A percentile compares a stretch with the other conserved stretches of the same genome.
Conservation (phyloP, 192 early-diverging fungal genomes). For the Neocallimastix lanati region DNA sequence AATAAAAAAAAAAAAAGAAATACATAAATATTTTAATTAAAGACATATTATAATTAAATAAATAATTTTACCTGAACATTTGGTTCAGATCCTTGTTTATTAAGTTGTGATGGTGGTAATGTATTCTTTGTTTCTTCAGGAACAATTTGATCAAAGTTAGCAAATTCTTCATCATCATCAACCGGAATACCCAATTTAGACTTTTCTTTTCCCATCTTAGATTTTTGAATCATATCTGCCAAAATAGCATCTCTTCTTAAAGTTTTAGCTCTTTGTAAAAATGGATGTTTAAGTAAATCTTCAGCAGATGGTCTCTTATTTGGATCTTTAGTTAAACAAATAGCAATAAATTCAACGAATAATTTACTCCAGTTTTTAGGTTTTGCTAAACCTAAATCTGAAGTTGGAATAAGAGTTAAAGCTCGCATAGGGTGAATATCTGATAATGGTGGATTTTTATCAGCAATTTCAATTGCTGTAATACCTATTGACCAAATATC, state of each 20-base stretch:
- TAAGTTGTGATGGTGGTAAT: neutral
- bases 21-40: no score
- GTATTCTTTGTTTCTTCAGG: slow-evolving; percentile 30
- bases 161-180: slow-evolving; percentile 1
- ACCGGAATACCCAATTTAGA: slow-evolving; percentile 21
- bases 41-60: no score
- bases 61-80: neutral
- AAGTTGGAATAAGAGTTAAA: slow-evolving; percentile 28
- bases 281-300: slow-evolving; percentile 36
- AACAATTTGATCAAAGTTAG: slow-evolving; percentile 8
- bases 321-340: slow-evolving; percentile 35
- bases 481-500: slow-evolving; percentile 50
- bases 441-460: slow-evolving; percentile 41
- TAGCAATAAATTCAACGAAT: slow-evolving; percentile 33
- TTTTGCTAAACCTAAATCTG: slow-evolving; percentile 27
- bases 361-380: slow-evolving; percentile 38
- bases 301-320: slow-evolving; percentile 21
- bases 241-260: slow-evolving; percentile 22
- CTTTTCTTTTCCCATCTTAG: slow-evolving; percentile 17
- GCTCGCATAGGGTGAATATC: slow-evolving; percentile 50
- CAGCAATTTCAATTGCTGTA: slow-evolving; percentile 46
- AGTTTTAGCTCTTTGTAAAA: slow-evolving; percentile 18
- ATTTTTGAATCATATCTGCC: slow-evolving; percentile 22
- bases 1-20: no score
- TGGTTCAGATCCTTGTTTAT: neutral